A percentile compares a stretch with the other conserved stretches of the same genome.
These are phyloP conservation scores for Termitomyces sp. DNA, from an alignment of 768 basidiomycete genomes.

Conservation along the genomic window DNA sequence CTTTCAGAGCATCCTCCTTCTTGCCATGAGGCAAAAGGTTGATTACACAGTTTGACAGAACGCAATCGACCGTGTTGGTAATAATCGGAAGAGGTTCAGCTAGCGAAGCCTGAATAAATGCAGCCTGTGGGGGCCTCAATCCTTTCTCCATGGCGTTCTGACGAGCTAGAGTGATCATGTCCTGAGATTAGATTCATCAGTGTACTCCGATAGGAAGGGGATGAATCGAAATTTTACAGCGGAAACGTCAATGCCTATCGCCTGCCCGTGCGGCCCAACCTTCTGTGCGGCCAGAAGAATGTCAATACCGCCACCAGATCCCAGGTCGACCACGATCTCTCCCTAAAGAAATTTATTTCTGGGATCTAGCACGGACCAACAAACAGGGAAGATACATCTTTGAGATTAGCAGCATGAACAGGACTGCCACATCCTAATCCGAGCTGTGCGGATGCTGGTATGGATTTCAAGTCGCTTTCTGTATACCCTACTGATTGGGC, in stretches of 20 bases:
- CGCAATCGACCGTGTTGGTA: conserved; percentile 43
- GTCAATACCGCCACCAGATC: conserved; percentile 52
- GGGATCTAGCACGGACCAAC: neutral
- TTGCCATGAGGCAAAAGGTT: conserved; percentile 39
- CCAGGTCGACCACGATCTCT: conserved; percentile 51
- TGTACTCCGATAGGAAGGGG: neutral
- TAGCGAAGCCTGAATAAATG: conserved; percentile 39
- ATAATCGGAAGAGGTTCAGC: conserved; percentile 41
- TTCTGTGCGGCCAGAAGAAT: conserved; percentile 46
- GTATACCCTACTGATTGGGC: conserved; percentile 46
- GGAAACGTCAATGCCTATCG: conserved; percentile 51
- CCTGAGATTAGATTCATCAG: conserved; percentile 22
- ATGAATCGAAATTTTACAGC: conserved; percentile 22
- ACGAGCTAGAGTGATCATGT: conserved; percentile 45
- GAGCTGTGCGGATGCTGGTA: conserved; percentile 39
- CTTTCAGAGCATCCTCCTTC: conserved; percentile 37
- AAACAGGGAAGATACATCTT: conserved; percentile 26
- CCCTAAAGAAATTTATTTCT: conserved; percentile 31
- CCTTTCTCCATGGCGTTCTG: conserved; percentile 33
- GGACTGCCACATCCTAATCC: conserved; percentile 55
- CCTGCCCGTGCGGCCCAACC: conserved; percentile 43
- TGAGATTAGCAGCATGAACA: conserved; percentile 36
- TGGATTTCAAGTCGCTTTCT: conserved; percentile 30
- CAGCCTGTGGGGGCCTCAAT: conserved; percentile 41
- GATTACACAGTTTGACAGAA: conserved; percentile 54